A percentile compares a stretch with the other conserved stretches of the same genome.
Conservation (phyloP, 192 early-diverging fungal species). For the Rhizoclosmatium sp. region DNA sequence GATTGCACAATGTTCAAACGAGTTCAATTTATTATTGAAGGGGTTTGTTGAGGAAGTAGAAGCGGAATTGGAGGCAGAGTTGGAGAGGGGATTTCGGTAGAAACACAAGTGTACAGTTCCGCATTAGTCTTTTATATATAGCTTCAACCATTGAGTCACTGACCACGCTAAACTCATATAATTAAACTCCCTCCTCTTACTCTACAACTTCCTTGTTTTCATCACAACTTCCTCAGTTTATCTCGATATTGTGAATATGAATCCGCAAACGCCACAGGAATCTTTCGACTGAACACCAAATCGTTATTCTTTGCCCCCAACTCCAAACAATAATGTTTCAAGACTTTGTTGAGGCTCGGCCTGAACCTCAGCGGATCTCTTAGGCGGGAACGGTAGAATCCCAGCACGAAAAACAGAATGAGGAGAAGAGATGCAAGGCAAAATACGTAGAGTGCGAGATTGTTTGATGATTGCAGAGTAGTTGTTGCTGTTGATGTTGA, state of each 20-base stretch:
- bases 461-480: background rate
- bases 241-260: background rate
- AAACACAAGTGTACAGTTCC: too few relatives aligned
- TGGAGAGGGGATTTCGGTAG: too few relatives aligned
- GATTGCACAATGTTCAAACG: background rate
- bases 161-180: too few relatives aligned
- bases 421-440: background rate
- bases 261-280: constrained; percentile 22
- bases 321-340: constrained; percentile 32
- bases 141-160: too few relatives aligned
- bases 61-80: too few relatives aligned
- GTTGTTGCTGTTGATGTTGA: background rate
- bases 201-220: too few relatives aligned
- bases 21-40: background rate
- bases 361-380: constrained; percentile 19
- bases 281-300: constrained; percentile 14
- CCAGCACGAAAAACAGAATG: constrained; percentile 17
- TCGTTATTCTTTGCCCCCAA: constrained; percentile 1
- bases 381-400: constrained; percentile 1
- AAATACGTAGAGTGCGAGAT: constrained; percentile 19
- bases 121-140: too few relatives aligned
- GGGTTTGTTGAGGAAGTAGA: background rate
- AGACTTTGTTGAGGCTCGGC: constrained; percentile 24
- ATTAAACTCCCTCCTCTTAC: too few relatives aligned
- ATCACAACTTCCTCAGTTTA: background rate